Base-by-base conservation (phyloP, 2,329 filamentous ascomycete species). In the Colletotrichum lentis region DNA sequence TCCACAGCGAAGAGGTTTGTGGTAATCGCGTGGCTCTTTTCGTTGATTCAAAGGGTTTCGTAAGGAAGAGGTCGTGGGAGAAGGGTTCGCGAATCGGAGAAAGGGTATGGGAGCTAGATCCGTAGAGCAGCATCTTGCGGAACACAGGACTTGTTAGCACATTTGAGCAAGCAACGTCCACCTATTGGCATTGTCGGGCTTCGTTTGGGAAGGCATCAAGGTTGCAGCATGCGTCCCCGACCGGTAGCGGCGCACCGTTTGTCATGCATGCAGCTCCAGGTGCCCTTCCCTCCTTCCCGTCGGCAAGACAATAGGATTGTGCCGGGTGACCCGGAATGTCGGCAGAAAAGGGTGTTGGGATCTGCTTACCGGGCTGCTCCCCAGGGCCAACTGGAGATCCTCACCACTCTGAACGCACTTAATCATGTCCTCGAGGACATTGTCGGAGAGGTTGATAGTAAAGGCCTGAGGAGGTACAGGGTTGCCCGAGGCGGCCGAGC, bases 371-470 rank as follows among this genome's bases (percentile, higher is more conserved):
- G 88, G 88, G 72, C 78, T 82, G 73, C 80, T 81, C 47, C 88
- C 88, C 69, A 90, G 77, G 5, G 85, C 83, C 73, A 90, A 79
- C 73, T 86, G 81, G 61, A 90, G 82, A 53, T 83, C 80, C 63
- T 86, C 82, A 58, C 86, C 86, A 79, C 83, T 82, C 73, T 85
- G 84, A 46, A 86, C 82, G 73, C 84, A 86, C 76, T 82, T 82
- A 72, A 90, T 88, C 84, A 90, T 86, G 70, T 86, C 82, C 75
- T 88, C 85, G 73, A 90, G 85, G 59, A 88, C 80, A 74, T 80
- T 80, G 74, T 88, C 84, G 72, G 80, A 83, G 70, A 90, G 77
- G n/a, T 80, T 83, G 64, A 90, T 78, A 70, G 85, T 83, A 74
- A 90, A 86, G 39, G 85, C 85, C 73, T 88, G 86, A 37, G 81